Percentiles rank a stretch among this genome's conserved stretches.
These are phyloP conservation scores for Pseudophaeomoniella oleicola DNA, from an alignment of 2,329 filamentous ascomycete genomes.

Conservation along the genomic window DNA sequence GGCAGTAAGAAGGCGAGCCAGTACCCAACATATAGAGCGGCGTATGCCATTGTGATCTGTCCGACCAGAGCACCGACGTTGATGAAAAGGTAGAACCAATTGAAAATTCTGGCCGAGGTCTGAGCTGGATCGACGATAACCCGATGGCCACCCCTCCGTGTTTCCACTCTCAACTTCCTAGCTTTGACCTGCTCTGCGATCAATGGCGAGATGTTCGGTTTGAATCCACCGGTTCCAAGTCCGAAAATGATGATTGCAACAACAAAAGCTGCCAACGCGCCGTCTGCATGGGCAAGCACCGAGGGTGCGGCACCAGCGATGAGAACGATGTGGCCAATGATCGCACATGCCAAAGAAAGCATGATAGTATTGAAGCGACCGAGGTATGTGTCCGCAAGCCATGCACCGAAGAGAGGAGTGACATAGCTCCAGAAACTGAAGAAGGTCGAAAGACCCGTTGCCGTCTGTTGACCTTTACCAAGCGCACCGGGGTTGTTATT, in stretches of 20 bases:
- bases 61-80: constrained; percentile 57
- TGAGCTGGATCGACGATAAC: constrained; percentile 53
- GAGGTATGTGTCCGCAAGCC: constrained; percentile 52
- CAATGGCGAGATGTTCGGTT: constrained; percentile 41
- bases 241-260: constrained; percentile 53
- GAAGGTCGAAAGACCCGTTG: constrained; percentile 36
- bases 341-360: constrained; percentile 48
- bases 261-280: constrained; percentile 49
- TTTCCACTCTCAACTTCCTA: constrained; percentile 34
- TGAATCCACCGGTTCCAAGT: constrained; percentile 68
- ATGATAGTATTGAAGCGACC: constrained; percentile 59
- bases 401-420: constrained; percentile 43
- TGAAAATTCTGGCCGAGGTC: constrained; percentile 55
- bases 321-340: constrained; percentile 52
- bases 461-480: constrained; percentile 43
- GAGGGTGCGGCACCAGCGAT: constrained; percentile 49
- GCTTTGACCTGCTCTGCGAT: constrained; percentile 53
- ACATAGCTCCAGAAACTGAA: constrained; percentile 50
- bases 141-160: constrained; percentile 30
- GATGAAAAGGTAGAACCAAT: constrained; percentile 62
- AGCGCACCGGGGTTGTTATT: constrained; percentile 40
- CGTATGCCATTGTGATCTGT: constrained; percentile 51
- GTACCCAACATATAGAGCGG: constrained; percentile 55
- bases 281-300: constrained; percentile 43
- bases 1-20: constrained; percentile 49